phyloP scores from a whole-genome alignment of 2,329 filamentous ascomycete genomes.

The Thelonectria discophora region DNA sequence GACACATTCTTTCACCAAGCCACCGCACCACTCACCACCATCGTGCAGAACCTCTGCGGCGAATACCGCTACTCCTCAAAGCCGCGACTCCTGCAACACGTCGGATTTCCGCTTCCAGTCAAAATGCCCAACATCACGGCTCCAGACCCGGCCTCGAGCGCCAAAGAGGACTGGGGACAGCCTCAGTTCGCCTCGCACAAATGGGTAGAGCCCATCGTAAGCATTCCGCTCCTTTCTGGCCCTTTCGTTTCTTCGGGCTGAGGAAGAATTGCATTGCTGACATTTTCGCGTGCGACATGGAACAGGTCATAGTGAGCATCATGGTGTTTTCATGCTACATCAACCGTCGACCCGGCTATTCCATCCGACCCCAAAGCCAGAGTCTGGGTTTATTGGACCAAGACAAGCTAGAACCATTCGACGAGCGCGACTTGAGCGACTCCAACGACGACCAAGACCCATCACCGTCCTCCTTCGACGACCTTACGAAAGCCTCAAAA shows the following conservation, averaged over 20 bases:
- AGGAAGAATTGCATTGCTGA: constrained; percentile 1
- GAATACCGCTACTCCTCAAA: no score
- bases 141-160: neutral
- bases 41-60: no score
- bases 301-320: constrained; percentile 40
- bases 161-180: constrained; percentile 36
- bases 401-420: constrained; percentile 27
- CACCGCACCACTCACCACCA: no score
- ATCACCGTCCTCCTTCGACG: constrained; percentile 18
- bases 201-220: constrained; percentile 42
- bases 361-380: constrained; percentile 34
- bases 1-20: no score
- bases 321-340: constrained; percentile 44
- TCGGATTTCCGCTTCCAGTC: no score
- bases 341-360: constrained; percentile 40
- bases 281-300: neutral
- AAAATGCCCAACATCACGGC: no score
- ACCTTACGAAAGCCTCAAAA: constrained; percentile 35
- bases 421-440: constrained; percentile 18
- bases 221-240: constrained; percentile 4
- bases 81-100: no score
- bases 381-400: constrained; percentile 37
- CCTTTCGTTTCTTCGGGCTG: neutral
- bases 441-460: constrained; percentile 35
- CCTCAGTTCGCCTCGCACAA: constrained; percentile 43